These are phyloP conservation scores for Fomes fomentarius DNA, from an alignment of 1,284 basidiomycete species.

Conservation along the genomic window DNA sequence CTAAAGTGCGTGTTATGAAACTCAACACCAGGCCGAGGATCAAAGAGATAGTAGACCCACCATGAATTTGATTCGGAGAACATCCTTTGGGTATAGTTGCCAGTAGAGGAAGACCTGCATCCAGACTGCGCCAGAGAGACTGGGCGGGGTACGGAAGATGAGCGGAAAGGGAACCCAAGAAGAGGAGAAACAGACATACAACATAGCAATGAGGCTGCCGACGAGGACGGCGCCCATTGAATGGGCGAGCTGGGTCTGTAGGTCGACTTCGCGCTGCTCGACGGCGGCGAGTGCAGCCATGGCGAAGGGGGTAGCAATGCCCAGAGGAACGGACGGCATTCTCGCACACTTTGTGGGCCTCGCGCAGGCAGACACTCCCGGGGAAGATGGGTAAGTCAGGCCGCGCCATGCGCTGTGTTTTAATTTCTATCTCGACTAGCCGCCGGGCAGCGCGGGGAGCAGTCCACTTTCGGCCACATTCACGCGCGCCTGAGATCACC, in stretches of 20 bases:
- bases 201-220: conserved; percentile 19
- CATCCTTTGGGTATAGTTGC: conserved; percentile 20
- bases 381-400: too few relatives aligned
- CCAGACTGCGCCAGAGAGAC: conserved; percentile 21
- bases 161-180: neutral
- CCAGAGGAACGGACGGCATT: neutral
- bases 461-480: too few relatives aligned
- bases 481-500: too few relatives aligned
- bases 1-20: neutral
- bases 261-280: neutral
- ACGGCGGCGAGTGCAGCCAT: neutral
- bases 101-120: conserved; percentile 25
- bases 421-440: too few relatives aligned
- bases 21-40: neutral
- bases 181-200: conserved; percentile 5
- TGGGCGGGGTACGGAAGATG: neutral
- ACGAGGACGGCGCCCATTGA: conserved; percentile 22
- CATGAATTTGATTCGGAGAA: conserved; percentile 14
- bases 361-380: too few relatives aligned
- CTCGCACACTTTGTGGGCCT: too few relatives aligned
- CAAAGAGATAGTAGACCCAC: conserved; percentile 5
- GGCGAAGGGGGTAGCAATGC: neutral
- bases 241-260: conserved; percentile 3
- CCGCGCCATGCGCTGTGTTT: too few relatives aligned
- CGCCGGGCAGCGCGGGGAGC: too few relatives aligned